phyloP scores from a whole-genome alignment of 164 flowering plant species.

The Protea cynaroides region DNA sequence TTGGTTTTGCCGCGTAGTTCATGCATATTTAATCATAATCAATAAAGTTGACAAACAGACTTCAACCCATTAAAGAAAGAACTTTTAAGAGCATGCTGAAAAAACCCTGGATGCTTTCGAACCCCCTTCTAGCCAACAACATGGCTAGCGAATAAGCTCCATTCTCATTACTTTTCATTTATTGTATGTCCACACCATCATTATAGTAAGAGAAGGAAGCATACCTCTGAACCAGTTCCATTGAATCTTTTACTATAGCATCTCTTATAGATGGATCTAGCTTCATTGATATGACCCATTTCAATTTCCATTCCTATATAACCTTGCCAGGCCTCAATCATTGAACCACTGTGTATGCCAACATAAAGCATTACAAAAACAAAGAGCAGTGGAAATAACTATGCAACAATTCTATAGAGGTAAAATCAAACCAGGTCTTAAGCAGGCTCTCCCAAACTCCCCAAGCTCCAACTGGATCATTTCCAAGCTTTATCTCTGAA shows the following conservation, averaged over 20 bases:
- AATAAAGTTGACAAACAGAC: too few species aligned
- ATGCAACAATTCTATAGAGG: slow-evolving; percentile 1
- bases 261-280: slow-evolving; percentile 75
- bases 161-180: too few species aligned
- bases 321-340: slow-evolving; percentile 75
- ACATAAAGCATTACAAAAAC: neutral
- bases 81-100: too few species aligned
- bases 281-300: slow-evolving; percentile 59
- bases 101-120: too few species aligned
- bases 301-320: slow-evolving; percentile 82
- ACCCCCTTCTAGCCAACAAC: too few species aligned
- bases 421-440: slow-evolving; percentile 51
- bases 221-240: slow-evolving; percentile 88
- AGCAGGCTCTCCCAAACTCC: slow-evolving; percentile 94
- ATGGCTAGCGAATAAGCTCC: too few species aligned
- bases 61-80: too few species aligned
- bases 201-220: neutral
- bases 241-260: slow-evolving; percentile 82
- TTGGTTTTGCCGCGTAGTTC: too few species aligned
- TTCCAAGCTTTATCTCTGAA: slow-evolving; percentile 55
- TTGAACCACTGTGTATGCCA: slow-evolving; percentile 49
- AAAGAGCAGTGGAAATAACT: slow-evolving; percentile 4
- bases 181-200: too few species aligned
- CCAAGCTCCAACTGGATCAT: slow-evolving; percentile 76
- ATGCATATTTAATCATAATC: too few species aligned